Evolutionary conservation across 176 grass and related monocot species (phyloP).

Genomic region (Melocanna baccifera): DNA sequence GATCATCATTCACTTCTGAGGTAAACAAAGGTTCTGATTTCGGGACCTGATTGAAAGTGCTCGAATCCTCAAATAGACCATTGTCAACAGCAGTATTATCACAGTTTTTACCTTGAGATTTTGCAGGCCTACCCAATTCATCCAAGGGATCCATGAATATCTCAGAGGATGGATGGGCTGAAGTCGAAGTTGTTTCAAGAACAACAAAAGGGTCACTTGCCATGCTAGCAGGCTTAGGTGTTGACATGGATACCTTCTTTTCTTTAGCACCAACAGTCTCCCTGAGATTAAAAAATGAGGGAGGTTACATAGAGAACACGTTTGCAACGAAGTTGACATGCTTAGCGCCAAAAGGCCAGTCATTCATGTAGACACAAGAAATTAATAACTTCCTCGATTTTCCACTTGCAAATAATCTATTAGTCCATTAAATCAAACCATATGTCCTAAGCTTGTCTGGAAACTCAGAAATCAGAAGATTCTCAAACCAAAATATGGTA

Average conservation of each 20-base stretch:
- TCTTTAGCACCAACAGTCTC: slow-evolving; percentile 45
- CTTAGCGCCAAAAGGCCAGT: not conserved
- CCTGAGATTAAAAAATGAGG: slow-evolving; percentile 45
- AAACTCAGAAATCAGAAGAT: not conserved
- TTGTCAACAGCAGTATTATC: slow-evolving; percentile 27
- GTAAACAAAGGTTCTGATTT: slow-evolving; percentile 57
- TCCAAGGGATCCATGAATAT: slow-evolving; percentile 65
- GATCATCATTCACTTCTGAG: slow-evolving; percentile 37
- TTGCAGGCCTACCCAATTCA: slow-evolving; percentile 39
- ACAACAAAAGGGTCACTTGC: slow-evolving; percentile 71
- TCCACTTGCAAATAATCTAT: not conserved
- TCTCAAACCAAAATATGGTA: not conserved
- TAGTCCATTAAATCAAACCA: slow-evolving; percentile 3
- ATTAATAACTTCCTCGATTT: not conserved
- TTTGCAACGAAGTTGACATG: not conserved
- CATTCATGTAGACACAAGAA: not conserved
- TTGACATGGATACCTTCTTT: slow-evolving; percentile 44
- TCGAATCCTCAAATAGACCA: slow-evolving; percentile 54
- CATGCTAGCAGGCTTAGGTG: slow-evolving; percentile 51
- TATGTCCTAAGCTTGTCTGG: not conserved
- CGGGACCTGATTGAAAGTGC: slow-evolving; percentile 44
- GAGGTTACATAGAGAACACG: not conserved
- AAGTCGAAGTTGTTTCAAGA: slow-evolving; percentile 67
- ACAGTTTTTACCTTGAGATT: slow-evolving; percentile 41
- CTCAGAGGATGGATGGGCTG: slow-evolving; percentile 45